Conservation (phyloP, 2,329 filamentous ascomycete genomes). For the Penicillium sp. region DNA sequence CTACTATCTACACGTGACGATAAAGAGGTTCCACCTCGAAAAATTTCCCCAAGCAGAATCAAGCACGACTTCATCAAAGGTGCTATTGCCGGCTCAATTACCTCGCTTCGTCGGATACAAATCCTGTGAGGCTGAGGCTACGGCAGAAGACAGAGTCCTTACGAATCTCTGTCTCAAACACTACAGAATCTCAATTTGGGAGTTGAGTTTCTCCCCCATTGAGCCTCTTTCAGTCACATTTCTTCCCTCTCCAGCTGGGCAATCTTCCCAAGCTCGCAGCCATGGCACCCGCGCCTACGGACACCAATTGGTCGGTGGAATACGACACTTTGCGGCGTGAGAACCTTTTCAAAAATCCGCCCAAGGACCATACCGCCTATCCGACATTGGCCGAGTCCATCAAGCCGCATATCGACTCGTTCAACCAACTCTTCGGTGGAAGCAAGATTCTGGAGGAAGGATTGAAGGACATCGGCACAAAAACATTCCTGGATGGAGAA, state of each 20-base stretch:
- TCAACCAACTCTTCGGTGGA: slow-evolving; percentile 78
- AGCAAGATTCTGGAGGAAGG: slow-evolving; percentile 69
- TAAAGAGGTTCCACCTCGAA: slow-evolving; percentile 34
- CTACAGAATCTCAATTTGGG: background rate
- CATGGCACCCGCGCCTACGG: slow-evolving; percentile 55
- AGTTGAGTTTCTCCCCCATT: background rate
- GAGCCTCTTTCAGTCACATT: background rate
- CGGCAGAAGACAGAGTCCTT: slow-evolving; percentile 12
- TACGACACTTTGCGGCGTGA: slow-evolving; percentile 84
- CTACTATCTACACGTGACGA: slow-evolving; percentile 38
- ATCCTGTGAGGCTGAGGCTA: slow-evolving; percentile 13
- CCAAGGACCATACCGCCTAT: slow-evolving; percentile 80
- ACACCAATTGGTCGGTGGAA: slow-evolving; percentile 72
- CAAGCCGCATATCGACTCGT: slow-evolving; percentile 87
- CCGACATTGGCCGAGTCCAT: slow-evolving; percentile 81
- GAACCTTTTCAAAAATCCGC: slow-evolving; percentile 80
- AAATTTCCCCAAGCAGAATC: slow-evolving; percentile 34
- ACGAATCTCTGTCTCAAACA: background rate
- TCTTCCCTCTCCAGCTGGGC: slow-evolving; percentile 12
- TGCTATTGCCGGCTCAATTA: slow-evolving; percentile 22
- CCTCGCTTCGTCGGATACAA: slow-evolving; percentile 14
- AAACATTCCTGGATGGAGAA: slow-evolving; percentile 78
- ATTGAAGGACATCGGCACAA: slow-evolving; percentile 82
- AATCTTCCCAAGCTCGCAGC: slow-evolving; percentile 16
- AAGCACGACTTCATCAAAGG: slow-evolving; percentile 20